Evolutionary conservation across 139 green algal species (phyloP).

Genomic region (Coelastrella sp.): DNA sequence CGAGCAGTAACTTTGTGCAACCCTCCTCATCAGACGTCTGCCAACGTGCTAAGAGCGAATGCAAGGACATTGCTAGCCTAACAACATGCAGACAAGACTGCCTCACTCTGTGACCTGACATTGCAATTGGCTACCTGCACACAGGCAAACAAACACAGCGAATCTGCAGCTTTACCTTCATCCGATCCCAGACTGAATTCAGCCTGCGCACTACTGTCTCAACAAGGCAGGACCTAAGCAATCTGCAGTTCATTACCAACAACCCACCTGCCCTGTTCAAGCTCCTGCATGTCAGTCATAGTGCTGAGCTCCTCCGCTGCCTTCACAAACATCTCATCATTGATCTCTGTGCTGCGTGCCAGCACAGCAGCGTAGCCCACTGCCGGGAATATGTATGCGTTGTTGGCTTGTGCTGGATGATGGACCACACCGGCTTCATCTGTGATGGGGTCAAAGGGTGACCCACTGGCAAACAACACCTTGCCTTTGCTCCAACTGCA

Average conservation of each 20-base stretch:
- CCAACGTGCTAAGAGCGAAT: no score
- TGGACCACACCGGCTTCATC: constrained; percentile 45
- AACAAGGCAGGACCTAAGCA: background rate
- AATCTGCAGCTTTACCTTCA: no score
- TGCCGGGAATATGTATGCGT: constrained; percentile 84
- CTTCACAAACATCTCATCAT: constrained; percentile 67
- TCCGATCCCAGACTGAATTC: background rate
- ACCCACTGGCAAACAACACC: constrained; percentile 90
- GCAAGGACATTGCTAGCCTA: no score
- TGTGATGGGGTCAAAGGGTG: constrained; percentile 79
- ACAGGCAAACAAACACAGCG: no score
- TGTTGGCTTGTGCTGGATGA: constrained; percentile 79
- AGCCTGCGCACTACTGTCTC: background rate
- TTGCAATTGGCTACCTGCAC: no score
- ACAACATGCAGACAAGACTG: no score
- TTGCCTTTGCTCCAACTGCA: constrained; percentile 71
- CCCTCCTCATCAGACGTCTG: no score
- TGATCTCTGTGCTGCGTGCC: constrained; percentile 30
- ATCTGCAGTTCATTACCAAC: background rate
- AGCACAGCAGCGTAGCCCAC: constrained; percentile 67
- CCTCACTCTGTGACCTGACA: no score
- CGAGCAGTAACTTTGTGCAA: background rate
- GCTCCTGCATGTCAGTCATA: constrained; percentile 52
- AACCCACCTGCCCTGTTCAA: constrained; percentile 32
- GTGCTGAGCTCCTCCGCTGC: constrained; percentile 75